Base-by-base conservation (phyloP, 345 rosid species). In the Euphorbia lathyris region DNA sequence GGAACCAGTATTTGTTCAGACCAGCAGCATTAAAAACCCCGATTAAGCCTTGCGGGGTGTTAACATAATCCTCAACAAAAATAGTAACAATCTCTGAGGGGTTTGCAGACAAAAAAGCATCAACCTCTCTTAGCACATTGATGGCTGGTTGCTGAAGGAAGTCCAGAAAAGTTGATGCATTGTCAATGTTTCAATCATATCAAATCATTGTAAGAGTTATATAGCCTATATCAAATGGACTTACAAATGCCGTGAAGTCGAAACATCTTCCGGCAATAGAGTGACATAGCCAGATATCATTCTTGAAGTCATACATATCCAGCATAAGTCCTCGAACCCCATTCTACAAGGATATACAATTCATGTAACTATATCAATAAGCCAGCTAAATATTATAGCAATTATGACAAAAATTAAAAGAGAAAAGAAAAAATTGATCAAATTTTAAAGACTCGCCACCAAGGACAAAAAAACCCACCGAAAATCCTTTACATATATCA, bases 241-340 rank as follows among this genome's bases (percentile, higher is more conserved):
- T 87, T 87, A 95, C 99, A 76, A 92, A 95, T 55, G 99, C 88
- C 0, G 98, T 90, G 78, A 51, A 72, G 80, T 88, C 83, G 74
- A 70, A 92, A 76, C 99, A 95, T 50, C 69, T 62, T 64, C 97
- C 97, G 38, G 47, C 68, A 7, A 85, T 65, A 66, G 99, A 95
- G 77, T 95, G 98, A 77, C 99, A 95, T 29, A 95, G 53, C 99
- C 99, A 95, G 58, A 92, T 71, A 74, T 86, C 96, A 62, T 85
- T 85, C 40, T 73, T 62, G 75, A 88, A 95, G 78, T 95, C 99
- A 72, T 91, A 95, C 76, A 91, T 86, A 65, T 95, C 99, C 5
- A 92, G 86, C 97, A 95, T 92, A 6, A 95, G 82, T 68, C 97
- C 99, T 55, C 97, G 85, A 71, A 92, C 92, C 60, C 97, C 97